Conservation (phyloP, 2,329 filamentous ascomycete species). For the Phaeosphaeriaceae sp. region DNA sequence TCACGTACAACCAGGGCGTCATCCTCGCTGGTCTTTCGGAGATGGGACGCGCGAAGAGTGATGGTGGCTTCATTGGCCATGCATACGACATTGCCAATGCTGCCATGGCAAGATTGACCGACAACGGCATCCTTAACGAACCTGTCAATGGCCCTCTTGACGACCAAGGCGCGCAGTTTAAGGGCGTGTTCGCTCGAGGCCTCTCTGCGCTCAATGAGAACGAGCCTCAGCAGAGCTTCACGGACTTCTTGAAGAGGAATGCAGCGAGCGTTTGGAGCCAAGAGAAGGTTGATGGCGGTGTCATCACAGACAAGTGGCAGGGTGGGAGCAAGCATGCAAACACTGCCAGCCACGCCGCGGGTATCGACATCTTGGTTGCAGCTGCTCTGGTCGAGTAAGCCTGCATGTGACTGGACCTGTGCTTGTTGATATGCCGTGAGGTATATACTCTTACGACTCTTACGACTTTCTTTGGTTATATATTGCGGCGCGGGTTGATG, state of each 20-base stretch:
- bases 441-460: not conserved
- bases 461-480: not conserved
- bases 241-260: conserved; percentile 42
- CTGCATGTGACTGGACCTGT: not conserved
- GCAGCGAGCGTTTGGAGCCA: conserved; percentile 41
- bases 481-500: not conserved
- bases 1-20: conserved; percentile 67
- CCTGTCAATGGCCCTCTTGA: conserved; percentile 29
- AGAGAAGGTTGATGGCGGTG: conserved; percentile 47
- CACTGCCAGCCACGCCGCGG: conserved; percentile 67
- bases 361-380: conserved; percentile 70
- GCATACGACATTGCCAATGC: conserved; percentile 39
- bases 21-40: conserved; percentile 64
- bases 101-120: conserved; percentile 31
- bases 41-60: conserved; percentile 54
- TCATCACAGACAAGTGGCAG: conserved; percentile 66
- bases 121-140: conserved; percentile 45
- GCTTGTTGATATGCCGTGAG: not conserved
- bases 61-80: conserved; percentile 28
- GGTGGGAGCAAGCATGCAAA: conserved; percentile 60
- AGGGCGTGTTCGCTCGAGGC: conserved; percentile 47
- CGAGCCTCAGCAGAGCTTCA: conserved; percentile 25
- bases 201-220: conserved; percentile 38
- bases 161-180: conserved; percentile 43
- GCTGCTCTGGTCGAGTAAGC: conserved; percentile 23